phyloP scores from a whole-genome alignment of 1,284 basidiomycete species.

The Ustilago trichophora region DNA sequence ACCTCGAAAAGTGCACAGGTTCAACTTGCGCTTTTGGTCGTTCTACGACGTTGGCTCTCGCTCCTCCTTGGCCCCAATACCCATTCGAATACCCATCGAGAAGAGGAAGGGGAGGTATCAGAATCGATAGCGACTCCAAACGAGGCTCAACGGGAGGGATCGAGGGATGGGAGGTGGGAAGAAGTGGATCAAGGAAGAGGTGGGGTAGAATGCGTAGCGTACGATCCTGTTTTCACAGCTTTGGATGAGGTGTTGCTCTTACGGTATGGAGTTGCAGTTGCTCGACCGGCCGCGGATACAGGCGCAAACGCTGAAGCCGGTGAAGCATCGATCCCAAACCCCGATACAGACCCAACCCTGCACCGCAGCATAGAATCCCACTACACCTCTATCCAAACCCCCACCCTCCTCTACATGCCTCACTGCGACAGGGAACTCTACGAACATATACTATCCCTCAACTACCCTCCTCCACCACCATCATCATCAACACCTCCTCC shows the following conservation, averaged over 20 bases:
- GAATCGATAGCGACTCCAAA: too few species aligned
- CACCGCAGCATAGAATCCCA: not conserved
- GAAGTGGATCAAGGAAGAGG: not conserved
- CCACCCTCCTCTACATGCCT: constrained; percentile 39
- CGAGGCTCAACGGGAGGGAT: too few species aligned
- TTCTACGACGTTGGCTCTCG: constrained; percentile 1
- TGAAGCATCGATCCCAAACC: too few species aligned
- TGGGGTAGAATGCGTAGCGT: constrained; percentile 15
- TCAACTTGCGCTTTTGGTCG: constrained; percentile 32
- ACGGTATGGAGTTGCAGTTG: not conserved
- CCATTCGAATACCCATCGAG: too few species aligned
- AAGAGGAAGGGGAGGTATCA: too few species aligned
- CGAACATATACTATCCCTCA: constrained; percentile 19
- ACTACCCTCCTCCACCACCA: constrained; percentile 1
- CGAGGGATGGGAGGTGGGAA: too few species aligned
- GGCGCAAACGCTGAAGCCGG: too few species aligned
- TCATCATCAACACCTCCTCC: not conserved
- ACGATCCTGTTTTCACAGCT: constrained; percentile 29
- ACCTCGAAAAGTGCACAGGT: constrained; percentile 22
- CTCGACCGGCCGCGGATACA: too few species aligned
- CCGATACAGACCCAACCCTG: too few species aligned
- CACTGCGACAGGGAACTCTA: constrained; percentile 38
- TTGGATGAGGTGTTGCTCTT: not conserved
- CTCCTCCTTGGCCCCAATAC: not conserved
- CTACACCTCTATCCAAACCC: constrained; percentile 1